Percentiles rank a stretch among this genome's conserved stretches.
These are phyloP conservation scores for Chalciporus sp. DNA, from an alignment of 1,284 basidiomycete genomes.

Conservation along the genomic window DNA sequence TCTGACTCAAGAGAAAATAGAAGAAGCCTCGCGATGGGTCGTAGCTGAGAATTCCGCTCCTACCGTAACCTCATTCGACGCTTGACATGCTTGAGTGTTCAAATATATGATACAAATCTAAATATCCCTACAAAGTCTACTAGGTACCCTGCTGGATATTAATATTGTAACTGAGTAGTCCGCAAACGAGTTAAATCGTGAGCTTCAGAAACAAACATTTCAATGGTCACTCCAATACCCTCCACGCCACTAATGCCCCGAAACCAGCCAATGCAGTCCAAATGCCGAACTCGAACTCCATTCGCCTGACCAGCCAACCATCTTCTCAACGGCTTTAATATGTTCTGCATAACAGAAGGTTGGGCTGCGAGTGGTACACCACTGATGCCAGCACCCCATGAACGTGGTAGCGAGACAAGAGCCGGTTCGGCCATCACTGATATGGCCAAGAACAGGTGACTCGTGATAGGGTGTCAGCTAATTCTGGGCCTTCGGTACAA, in stretches of 20 bases:
- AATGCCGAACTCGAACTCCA: conserved; percentile 9
- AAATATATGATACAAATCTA: conserved; percentile 18
- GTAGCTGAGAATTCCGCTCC: too few relatives aligned
- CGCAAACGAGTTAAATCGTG: not conserved
- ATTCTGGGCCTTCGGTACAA: too few relatives aligned
- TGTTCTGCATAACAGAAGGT: conserved; percentile 17
- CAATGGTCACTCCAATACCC: not conserved
- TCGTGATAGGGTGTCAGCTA: too few relatives aligned
- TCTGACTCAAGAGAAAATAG: not conserved
- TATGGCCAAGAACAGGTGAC: not conserved
- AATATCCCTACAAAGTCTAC: not conserved
- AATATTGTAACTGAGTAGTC: not conserved
- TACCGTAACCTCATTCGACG: too few relatives aligned
- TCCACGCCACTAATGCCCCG: not conserved
- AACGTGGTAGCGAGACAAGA: conserved; percentile 25
- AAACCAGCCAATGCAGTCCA: not conserved
- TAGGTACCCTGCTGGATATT: not conserved
- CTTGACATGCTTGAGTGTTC: too few relatives aligned
- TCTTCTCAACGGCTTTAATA: not conserved
- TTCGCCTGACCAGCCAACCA: conserved; percentile 8
- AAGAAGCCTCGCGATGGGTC: not conserved
- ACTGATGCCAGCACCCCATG: conserved; percentile 25
- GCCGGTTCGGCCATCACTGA: conserved; percentile 28
- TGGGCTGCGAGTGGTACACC: conserved; percentile 31
- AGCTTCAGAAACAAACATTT: not conserved